phyloP scores from a whole-genome alignment of 1,284 basidiomycete genomes.

The Chiua sp. region DNA sequence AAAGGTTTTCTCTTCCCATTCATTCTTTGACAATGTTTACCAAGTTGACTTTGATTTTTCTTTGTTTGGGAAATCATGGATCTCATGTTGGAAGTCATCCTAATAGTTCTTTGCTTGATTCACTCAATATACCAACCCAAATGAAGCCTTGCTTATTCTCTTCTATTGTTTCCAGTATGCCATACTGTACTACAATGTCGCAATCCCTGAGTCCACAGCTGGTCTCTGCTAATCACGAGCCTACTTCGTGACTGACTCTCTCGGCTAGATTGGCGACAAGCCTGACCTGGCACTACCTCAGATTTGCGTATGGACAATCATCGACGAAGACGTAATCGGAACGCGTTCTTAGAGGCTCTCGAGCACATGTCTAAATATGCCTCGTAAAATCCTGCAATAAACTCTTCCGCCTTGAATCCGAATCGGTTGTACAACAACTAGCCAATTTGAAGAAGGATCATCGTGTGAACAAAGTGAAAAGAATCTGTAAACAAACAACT shows the following conservation, averaged over 20 bases:
- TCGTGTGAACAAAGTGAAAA: not conserved
- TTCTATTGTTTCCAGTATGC: too few species aligned
- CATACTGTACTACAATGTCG: too few species aligned
- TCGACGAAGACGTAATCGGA: conserved; percentile 58
- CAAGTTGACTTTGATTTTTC: not conserved
- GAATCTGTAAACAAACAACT: conserved; percentile 10
- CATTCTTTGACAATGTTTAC: not conserved
- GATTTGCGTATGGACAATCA: conserved; percentile 10
- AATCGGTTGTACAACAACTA: conserved; percentile 82
- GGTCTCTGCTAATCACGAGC: too few species aligned
- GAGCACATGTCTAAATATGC: conserved; percentile 71
- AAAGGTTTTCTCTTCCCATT: not conserved
- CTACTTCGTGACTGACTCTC: too few species aligned
- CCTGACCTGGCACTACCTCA: too few species aligned
- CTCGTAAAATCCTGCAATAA: conserved; percentile 79
- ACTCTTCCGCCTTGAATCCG: conserved; percentile 85
- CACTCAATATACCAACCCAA: too few species aligned
- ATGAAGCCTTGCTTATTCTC: too few species aligned
- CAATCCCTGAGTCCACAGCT: too few species aligned
- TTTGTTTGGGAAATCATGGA: not conserved
- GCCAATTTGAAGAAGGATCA: not conserved
- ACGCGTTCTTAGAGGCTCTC: conserved; percentile 76
- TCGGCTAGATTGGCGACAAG: too few species aligned
- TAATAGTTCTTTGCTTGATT: too few species aligned
- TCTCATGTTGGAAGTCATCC: too few species aligned